Evolutionary conservation across 768 basidiomycete species (phyloP).

Genomic region (Auricularia heimuer): DNA sequence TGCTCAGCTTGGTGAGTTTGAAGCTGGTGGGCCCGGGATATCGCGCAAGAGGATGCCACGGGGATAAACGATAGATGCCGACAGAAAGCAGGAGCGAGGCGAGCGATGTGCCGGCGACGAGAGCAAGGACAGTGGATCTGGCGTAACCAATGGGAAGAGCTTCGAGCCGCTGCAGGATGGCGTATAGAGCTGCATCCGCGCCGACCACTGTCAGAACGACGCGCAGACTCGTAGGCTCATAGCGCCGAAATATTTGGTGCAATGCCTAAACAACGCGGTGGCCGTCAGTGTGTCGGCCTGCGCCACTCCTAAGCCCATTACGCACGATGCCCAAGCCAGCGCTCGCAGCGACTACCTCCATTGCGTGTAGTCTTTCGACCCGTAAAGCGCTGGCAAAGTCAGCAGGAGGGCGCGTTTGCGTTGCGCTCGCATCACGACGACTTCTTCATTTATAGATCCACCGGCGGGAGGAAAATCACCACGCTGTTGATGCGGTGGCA

Average conservation of each 20-base stretch:
- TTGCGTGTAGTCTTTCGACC: too few species aligned
- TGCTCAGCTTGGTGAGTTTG: constrained; percentile 24
- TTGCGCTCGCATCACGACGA: too few species aligned
- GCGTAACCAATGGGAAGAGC: background rate
- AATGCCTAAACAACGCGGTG: background rate
- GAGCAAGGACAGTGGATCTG: background rate
- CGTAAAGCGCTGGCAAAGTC: too few species aligned
- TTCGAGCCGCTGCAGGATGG: background rate
- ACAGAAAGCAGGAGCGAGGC: constrained; percentile 18
- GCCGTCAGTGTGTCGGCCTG: too few species aligned
- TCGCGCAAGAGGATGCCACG: constrained; percentile 28
- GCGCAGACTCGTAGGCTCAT: background rate
- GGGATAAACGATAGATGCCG: constrained; percentile 27
- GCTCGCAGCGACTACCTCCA: too few species aligned
- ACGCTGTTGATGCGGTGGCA: too few species aligned
- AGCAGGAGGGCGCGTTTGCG: too few species aligned
- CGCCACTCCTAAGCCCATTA: too few species aligned
- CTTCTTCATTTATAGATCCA: too few species aligned
- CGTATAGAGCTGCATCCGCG: background rate
- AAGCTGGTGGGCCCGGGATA: constrained; percentile 27
- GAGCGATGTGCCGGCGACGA: background rate
- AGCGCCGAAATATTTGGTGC: background rate
- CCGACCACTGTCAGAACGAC: background rate
- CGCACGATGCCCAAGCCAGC: too few species aligned
- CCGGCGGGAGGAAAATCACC: too few species aligned